Evolutionary conservation across 176 grass and related monocot genomes (phyloP).

Genomic region (Bolboschoenus planiculmis): DNA sequence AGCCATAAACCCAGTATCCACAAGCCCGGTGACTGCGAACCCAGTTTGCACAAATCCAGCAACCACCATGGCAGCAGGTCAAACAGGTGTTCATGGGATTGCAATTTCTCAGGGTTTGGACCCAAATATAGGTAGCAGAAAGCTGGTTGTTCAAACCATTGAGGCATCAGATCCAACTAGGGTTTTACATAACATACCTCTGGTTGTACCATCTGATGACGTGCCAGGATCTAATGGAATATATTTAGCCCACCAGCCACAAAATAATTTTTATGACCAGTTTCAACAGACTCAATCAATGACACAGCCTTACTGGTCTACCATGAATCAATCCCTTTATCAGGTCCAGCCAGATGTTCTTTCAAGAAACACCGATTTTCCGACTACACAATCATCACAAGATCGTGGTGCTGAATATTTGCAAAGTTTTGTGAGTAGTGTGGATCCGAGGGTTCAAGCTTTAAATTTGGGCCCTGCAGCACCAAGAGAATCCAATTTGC

Average conservation of each 20-base stretch:
- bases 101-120: constrained; percentile 31
- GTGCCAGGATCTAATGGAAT: constrained; percentile 35
- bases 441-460: constrained; percentile 51
- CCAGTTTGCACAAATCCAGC: not conserved
- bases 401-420: constrained; percentile 42
- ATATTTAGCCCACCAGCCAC: constrained; percentile 35
- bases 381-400: constrained; percentile 30
- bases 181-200: constrained; percentile 27
- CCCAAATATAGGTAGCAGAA: constrained; percentile 23
- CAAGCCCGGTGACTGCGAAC: not conserved
- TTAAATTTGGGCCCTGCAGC: constrained; percentile 48
- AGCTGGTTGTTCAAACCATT: constrained; percentile 25
- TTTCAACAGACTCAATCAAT: constrained; percentile 31
- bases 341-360: constrained; percentile 23
- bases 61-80: not conserved
- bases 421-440: constrained; percentile 39
- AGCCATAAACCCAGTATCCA: not conserved
- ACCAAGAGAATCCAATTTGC: constrained; percentile 41
- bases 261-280: constrained; percentile 30
- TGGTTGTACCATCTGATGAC: constrained; percentile 29
- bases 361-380: constrained; percentile 42
- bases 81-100: constrained; percentile 28
- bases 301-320: constrained; percentile 40
- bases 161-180: constrained; percentile 26
- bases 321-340: constrained; percentile 29